Evolutionary conservation across 163 green algal species (phyloP), one percentile per base, ranked within the genome.

Genomic region (Scenedesmus sp.): DNA sequence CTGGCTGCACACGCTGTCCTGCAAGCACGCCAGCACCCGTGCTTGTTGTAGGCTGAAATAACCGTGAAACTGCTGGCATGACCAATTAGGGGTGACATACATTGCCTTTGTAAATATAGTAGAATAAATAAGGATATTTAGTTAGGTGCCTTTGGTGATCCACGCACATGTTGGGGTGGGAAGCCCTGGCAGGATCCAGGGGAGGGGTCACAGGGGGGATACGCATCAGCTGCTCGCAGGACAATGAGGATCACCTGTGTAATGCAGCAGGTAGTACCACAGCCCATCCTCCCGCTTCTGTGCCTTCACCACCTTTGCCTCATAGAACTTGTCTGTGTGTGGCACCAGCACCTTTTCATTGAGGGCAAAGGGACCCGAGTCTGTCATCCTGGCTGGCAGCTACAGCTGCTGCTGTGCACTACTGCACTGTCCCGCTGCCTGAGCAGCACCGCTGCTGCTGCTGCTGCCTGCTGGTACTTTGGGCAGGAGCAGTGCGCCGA

Each of bases 231-330:
- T 7, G 56, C 15, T 68, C 26, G 15, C 56, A 24, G 15, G 56
- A 68, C 56, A 68, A 68, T 68, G 26, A 68, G 26, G 15, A 24
- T 2, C n/a, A 90, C 79, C 90, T 79, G 65, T 94, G 89, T 97
- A 97, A 86, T 97, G 96, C 15, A 97, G 85, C 26, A 96, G 93
- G 88, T 97, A 97, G 90, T 95, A 96, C 94, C 95, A 97, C n/a
- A 94, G 33, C 0, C 92, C 93, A 35, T 96, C 95, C 3, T 92
- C 85, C 37, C 93, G 85, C 43, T 93, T 93, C 24, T 96, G 87
- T 46, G 94, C 88, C 89, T 97, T 97, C 0, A 96, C 83, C 26
- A 96, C 92, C 90, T 97, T 97, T 0, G 96, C 96, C 81, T 97
- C 95, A 65, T 97, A 97, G 76, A 95, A 94, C 42, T 96, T 95